Evolutionary conservation across 257 asterid genomes (phyloP).

Genomic region (Coffea eugenioides): DNA sequence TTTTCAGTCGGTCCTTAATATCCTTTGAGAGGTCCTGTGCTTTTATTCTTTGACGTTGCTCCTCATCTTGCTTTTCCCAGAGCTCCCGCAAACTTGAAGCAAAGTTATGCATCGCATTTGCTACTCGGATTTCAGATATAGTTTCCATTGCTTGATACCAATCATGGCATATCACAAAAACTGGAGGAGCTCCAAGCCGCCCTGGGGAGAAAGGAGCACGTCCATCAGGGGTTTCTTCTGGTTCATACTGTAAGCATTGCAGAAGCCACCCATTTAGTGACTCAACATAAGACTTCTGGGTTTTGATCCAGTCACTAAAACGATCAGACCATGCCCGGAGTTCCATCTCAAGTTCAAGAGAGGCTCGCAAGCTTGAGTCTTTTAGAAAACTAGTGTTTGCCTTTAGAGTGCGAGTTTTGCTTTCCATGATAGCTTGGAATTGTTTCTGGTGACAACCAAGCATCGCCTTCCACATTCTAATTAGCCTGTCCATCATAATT

Average conservation of each 20-base stretch:
- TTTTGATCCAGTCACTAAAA: slow-evolving; percentile 72
- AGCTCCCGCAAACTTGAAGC: slow-evolving; percentile 66
- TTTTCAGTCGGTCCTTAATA: slow-evolving; percentile 47
- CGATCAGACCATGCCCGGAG: slow-evolving; percentile 72
- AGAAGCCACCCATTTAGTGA: slow-evolving; percentile 86
- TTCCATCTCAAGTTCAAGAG: slow-evolving; percentile 76
- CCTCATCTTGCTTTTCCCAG: slow-evolving; percentile 86
- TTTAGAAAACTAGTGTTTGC: slow-evolving; percentile 55
- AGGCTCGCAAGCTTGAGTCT: slow-evolving; percentile 61
- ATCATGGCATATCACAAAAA: slow-evolving; percentile 77
- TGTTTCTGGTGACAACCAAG: slow-evolving; percentile 91
- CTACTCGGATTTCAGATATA: slow-evolving; percentile 64
- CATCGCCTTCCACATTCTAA: slow-evolving; percentile 96
- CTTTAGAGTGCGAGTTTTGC: slow-evolving; percentile 67
- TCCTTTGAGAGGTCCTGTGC: slow-evolving; percentile 70
- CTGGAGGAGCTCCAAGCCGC: slow-evolving; percentile 82
- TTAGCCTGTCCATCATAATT: slow-evolving; percentile 47
- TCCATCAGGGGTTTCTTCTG: slow-evolving; percentile 79
- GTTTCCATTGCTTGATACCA: slow-evolving; percentile 91
- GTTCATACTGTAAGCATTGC: slow-evolving; percentile 61
- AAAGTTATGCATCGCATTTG: slow-evolving; percentile 71
- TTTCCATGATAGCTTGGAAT: slow-evolving; percentile 89
- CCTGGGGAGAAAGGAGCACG: slow-evolving; percentile 87
- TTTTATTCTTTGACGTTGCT: slow-evolving; percentile 73
- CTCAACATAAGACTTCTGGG: slow-evolving; percentile 71